phyloP scores from a whole-genome alignment of 2,329 filamentous ascomycete genomes.

The Aspergillus ibericus region DNA sequence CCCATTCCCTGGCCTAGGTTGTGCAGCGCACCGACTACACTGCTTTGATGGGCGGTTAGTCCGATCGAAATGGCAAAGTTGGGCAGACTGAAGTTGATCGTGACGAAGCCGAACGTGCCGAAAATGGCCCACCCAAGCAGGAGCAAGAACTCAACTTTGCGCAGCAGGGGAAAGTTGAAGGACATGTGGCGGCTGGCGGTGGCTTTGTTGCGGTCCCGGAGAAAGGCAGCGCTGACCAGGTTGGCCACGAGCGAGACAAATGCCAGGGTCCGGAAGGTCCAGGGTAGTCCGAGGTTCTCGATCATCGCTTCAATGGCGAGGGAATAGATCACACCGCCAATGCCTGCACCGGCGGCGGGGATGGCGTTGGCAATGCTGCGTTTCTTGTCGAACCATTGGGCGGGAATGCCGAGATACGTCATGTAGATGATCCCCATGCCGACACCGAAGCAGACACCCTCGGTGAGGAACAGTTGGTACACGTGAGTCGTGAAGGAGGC shows the following conservation, averaged over 20 bases:
- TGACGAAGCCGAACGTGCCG: slow-evolving; percentile 62
- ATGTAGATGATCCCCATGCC: slow-evolving; percentile 46
- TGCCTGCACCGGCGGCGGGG: slow-evolving; percentile 40
- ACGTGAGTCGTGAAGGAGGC: slow-evolving; percentile 39
- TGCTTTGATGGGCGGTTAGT: slow-evolving; percentile 55
- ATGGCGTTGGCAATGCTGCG: slow-evolving; percentile 46
- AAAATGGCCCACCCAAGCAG: slow-evolving; percentile 26
- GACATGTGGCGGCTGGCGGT: background rate
- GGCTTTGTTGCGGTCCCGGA: slow-evolving; percentile 3
- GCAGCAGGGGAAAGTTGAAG: background rate
- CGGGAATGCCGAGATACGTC: slow-evolving; percentile 37
- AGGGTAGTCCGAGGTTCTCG: slow-evolving; percentile 39
- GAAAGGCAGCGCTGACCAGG: background rate
- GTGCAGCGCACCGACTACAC: slow-evolving; percentile 57
- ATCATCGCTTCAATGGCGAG: slow-evolving; percentile 41
- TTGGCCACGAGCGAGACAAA: background rate
- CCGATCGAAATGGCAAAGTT: slow-evolving; percentile 60
- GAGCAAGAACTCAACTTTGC: background rate
- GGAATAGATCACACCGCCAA: slow-evolving; percentile 42
- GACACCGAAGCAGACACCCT: slow-evolving; percentile 43
- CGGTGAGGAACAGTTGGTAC: slow-evolving; percentile 45
- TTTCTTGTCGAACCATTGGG: slow-evolving; percentile 45
- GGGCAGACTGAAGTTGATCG: slow-evolving; percentile 62
- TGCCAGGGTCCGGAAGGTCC: slow-evolving; percentile 34
- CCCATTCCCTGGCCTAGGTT: slow-evolving; percentile 58